A percentile compares a stretch with the other conserved stretches of the same genome.
Conservation (phyloP, 2,329 filamentous ascomycete genomes). For the Aspergillus intermedius region DNA sequence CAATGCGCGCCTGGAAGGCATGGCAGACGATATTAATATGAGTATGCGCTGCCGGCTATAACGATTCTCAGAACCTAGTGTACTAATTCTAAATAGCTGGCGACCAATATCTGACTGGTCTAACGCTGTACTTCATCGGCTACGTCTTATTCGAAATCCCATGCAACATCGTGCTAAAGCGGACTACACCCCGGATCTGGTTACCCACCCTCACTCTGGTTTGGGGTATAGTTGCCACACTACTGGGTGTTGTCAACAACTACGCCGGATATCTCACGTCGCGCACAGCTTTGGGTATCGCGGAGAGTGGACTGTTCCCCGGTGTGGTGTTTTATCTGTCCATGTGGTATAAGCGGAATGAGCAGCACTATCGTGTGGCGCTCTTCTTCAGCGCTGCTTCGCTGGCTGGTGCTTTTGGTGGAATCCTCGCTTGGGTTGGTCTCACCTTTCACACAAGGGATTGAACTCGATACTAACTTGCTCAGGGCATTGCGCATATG, state of each 20-base stretch:
- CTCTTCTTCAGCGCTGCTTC: slow-evolving; percentile 55
- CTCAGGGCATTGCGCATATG: slow-evolving; percentile 42
- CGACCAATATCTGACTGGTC: slow-evolving; percentile 28
- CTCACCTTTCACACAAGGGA: not conserved
- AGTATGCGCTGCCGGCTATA: slow-evolving; percentile 16
- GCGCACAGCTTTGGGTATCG: slow-evolving; percentile 47
- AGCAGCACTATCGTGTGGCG: slow-evolving; percentile 53
- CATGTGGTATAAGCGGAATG: slow-evolving; percentile 58
- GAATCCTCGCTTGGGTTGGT: slow-evolving; percentile 46
- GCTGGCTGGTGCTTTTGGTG: slow-evolving; percentile 56
- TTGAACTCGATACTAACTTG: not conserved
- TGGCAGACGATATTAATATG: slow-evolving; percentile 33
- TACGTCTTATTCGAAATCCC: slow-evolving; percentile 38
- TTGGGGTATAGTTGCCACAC: slow-evolving; percentile 48
- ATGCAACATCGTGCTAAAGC: slow-evolving; percentile 37
- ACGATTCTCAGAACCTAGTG: not conserved
- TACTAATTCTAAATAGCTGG: not conserved
- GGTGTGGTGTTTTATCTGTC: slow-evolving; percentile 50
- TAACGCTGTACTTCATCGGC: slow-evolving; percentile 34
- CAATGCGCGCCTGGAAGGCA: slow-evolving; percentile 34
- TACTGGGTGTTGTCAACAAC: slow-evolving; percentile 43
- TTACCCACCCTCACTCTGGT: slow-evolving; percentile 37
- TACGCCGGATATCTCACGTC: slow-evolving; percentile 44
- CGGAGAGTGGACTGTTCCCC: slow-evolving; percentile 49
- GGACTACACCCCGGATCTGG: slow-evolving; percentile 33